Evolutionary conservation across 129 eudicot species (phyloP), one percentile per base, ranked within the genome.

Genomic region (Glebionis coronaria): DNA sequence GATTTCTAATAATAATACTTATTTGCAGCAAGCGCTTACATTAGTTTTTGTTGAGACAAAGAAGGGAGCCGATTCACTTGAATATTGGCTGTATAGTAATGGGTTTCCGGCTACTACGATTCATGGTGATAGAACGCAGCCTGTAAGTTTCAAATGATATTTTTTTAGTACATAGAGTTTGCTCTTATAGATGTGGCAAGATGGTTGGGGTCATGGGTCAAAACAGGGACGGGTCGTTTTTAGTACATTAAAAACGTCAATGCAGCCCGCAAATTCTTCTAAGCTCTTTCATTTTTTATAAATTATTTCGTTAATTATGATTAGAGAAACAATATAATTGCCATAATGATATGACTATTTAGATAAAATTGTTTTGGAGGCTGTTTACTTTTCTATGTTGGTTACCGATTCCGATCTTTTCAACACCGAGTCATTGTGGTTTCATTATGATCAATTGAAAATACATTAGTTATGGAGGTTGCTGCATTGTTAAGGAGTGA

Each of bases 21-120:
- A 9, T 46, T 79, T 70, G 87, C 93, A 71, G 87, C 94, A 68
- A 85, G 90, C 78, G 76, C 96, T 35, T 88, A 89, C 71, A 82
- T 85, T 54, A 59, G 75, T 70, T 27, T 88, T 88, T 66, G 93
- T 88, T 65, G 96, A 88, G 80, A 88, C 96, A 29, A 88, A 88
- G 70, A 88, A 88, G 70, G 96, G 96, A 21, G 96, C 96, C 29
- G 96, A 88, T 65, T 72, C 90, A 60, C 83, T 88, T 73, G 96
- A 88, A 60, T 71, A 88, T 56, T 85, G 89, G 90, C 72, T 88
- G 65, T 76, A 60, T 58, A 23, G 44, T 9, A 85, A 88, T 72
- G 87, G 87, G 23, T 88, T 88, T 61, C 76, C 76, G 20, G 76
- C 76, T 47, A 71, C 76, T 45, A 70, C 75, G n/a, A 70, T 70